These are phyloP conservation scores for Fusarium sp. DNA, from an alignment of 2,329 filamentous ascomycete genomes.

Conservation along the genomic window DNA sequence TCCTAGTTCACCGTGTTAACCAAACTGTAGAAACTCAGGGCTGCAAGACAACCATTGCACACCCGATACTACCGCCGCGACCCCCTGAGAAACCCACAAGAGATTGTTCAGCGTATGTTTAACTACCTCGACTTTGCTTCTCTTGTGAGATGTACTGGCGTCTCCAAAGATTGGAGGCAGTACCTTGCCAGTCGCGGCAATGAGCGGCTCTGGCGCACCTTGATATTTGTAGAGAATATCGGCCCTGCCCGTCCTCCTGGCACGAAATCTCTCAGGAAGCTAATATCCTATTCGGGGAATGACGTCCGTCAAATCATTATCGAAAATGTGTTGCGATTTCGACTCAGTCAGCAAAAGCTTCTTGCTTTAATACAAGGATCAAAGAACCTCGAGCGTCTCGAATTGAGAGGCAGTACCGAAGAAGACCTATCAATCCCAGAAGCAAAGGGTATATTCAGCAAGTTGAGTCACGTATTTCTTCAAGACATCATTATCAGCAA, in stretches of 20 bases:
- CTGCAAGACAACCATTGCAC: conserved; percentile 54
- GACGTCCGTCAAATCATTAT: conserved; percentile 51
- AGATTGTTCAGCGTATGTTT: conserved; percentile 56
- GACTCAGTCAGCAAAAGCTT: conserved; percentile 51
- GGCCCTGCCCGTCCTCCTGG: conserved; percentile 43
- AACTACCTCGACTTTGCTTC: conserved; percentile 52
- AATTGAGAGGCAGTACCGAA: conserved; percentile 33
- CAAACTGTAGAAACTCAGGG: conserved; percentile 51
- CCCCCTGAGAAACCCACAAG: conserved; percentile 54
- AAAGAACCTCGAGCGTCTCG: conserved; percentile 47
- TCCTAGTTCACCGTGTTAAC: conserved; percentile 7
- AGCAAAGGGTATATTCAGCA: conserved; percentile 28
- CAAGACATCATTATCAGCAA: conserved; percentile 38
- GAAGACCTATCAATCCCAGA: conserved; percentile 45
- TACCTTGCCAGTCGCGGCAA: conserved; percentile 50
- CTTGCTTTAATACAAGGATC: conserved; percentile 47
- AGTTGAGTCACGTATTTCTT: conserved; percentile 43
- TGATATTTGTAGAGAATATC: conserved; percentile 48
- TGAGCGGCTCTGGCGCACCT: conserved; percentile 51
- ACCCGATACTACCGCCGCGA: conserved; percentile 53
- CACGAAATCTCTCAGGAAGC: conserved; percentile 45
- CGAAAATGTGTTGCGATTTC: conserved; percentile 44
- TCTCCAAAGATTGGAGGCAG: conserved; percentile 52
- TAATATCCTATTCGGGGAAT: conserved; percentile 52
- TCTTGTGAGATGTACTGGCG: conserved; percentile 52